These are phyloP conservation scores for Polychaeton citri DNA, from an alignment of 2,329 filamentous ascomycete genomes.

Conservation along the genomic window DNA sequence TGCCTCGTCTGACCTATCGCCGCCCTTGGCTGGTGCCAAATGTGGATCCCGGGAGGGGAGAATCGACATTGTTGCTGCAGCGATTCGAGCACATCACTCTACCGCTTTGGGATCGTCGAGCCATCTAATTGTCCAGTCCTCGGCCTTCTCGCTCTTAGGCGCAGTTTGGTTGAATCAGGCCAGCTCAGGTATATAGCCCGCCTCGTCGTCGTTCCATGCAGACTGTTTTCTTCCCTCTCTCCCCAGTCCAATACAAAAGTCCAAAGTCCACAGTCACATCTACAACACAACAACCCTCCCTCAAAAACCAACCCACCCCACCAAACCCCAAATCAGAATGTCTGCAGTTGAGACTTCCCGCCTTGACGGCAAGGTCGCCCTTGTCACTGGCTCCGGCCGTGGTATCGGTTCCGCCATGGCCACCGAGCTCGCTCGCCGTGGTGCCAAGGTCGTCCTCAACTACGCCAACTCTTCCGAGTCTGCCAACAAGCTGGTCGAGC, in stretches of 20 bases:
- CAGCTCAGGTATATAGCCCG: neutral
- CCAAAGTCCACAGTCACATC: constrained; percentile 2
- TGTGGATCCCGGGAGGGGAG: too few relatives aligned
- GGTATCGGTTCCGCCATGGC: constrained; percentile 57
- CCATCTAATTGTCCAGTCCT: neutral
- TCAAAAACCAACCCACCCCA: constrained; percentile 3
- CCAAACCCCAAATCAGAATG: constrained; percentile 19
- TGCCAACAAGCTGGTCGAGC: constrained; percentile 51
- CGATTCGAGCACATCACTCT: neutral
- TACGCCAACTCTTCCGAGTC: constrained; percentile 52
- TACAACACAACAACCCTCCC: too few relatives aligned
- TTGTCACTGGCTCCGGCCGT: constrained; percentile 44
- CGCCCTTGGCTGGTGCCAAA: too few relatives aligned
- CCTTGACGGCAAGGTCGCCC: constrained; percentile 41
- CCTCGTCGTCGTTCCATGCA: neutral
- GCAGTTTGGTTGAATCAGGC: neutral
- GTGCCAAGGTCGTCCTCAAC: constrained; percentile 54
- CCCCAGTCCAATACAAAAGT: neutral
- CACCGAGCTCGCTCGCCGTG: constrained; percentile 49
- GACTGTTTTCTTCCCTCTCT: neutral
- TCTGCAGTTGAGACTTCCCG: constrained; percentile 33
- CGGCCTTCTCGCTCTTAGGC: neutral
- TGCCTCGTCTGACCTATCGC: too few relatives aligned
- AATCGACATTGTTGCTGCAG: neutral
- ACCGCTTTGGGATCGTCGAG: neutral